A percentile compares a stretch with the other conserved stretches of the same genome.
These are phyloP conservation scores for Cetraspora pellucida DNA, from an alignment of 192 early-diverging fungal genomes.

Conservation along the genomic window DNA sequence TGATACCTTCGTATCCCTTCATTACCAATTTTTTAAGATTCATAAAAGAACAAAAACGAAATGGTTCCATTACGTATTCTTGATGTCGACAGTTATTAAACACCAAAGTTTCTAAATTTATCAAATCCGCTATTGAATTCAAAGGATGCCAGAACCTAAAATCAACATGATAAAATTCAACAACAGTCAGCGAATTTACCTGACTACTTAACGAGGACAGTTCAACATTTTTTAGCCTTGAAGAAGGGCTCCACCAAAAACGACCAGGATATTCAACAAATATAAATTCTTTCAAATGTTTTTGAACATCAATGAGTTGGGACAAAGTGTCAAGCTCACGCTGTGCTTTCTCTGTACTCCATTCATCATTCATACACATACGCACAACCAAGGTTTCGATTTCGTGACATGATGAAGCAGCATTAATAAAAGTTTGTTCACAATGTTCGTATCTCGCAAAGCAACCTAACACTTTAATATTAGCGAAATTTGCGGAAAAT, in stretches of 20 bases:
- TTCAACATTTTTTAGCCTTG: conserved; percentile 15
- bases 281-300: conserved; percentile 4
- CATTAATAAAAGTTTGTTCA: not conserved
- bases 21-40: conserved; percentile 22
- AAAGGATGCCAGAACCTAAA: conserved; percentile 19
- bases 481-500: not conserved
- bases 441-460: not conserved
- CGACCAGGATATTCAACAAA: conserved; percentile 17
- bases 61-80: conserved; percentile 8
- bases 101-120: conserved; percentile 4
- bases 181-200: not conserved
- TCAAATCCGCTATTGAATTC: not conserved
- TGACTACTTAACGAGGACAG: not conserved
- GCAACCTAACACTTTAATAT: conserved; percentile 13
- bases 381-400: not conserved
- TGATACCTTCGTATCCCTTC: not conserved
- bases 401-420: not conserved
- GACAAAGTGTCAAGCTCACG: not conserved
- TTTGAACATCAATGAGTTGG: conserved; percentile 13
- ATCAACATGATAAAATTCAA: conserved; percentile 12
- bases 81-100: conserved; percentile 1
- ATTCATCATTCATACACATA: conserved; percentile 10
- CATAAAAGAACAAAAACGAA: not conserved
- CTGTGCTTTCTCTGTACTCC: not conserved
- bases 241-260: conserved; percentile 2